Evolutionary conservation across 768 basidiomycete species (phyloP), one percentile per base, ranked within the genome.

Genomic region (Russula lepida): DNA sequence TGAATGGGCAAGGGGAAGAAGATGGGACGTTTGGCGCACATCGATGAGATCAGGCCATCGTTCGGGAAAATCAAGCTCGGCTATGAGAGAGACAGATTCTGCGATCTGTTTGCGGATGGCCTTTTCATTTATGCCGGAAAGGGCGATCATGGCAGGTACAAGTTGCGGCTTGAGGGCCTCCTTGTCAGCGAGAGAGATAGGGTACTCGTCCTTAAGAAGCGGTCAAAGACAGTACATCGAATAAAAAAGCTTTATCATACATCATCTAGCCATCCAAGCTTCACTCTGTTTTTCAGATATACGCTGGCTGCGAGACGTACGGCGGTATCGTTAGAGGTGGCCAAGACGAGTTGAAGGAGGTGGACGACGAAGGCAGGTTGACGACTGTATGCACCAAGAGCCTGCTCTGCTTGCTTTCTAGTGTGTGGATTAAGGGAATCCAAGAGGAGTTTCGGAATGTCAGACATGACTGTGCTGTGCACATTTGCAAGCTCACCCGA

Each of bases 201-300:
- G 88, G 64, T 82, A 78, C 46, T 84, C 86, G 69, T 91, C 89
- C 85, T 89, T 55, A 15, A 44, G 55, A 41, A 23, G 33, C 47
- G 21, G 47, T 17, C 19, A 28, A 46, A 59, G 39, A 44, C 35
- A 62, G 23, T 54, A 39, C n/a, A 30, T 54, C 11, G 32, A 58
- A 54, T 51, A 54, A 52, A 27, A 13, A 58, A 25, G 5, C 0
- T 6, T 15, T 21, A 17, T 46, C 7, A 28, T 48, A 91, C 93
- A 78, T 94, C 92, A 46, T 85, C 86, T 9, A 56, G 6, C 94
- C 95, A 98, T 75, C 86, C 81, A 28, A 82, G 78, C 72, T 89
- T 93, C 60, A 93, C 81, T 48, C 87, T 80, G 70, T 98, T 97
- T 77, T 98, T 98, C 66, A 97, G 85, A 74, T 89, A 94, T 35